Conservation (phyloP, 768 basidiomycete genomes). For the Hericium alpestre region DNA sequence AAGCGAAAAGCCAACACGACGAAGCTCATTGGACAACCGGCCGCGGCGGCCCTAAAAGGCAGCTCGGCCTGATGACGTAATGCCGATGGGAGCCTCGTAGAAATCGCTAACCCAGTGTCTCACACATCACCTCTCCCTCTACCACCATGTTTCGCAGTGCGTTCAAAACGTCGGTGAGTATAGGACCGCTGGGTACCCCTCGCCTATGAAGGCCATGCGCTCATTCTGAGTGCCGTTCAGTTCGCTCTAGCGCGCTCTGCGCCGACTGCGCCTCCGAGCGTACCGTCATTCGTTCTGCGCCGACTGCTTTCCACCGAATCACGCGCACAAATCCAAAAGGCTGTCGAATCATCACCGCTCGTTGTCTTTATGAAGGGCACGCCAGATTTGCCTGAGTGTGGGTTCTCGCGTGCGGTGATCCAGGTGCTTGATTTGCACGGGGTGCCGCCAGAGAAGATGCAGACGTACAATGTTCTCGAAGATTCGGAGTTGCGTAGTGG, state of each 20-base stretch:
- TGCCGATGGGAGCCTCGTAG: neutral
- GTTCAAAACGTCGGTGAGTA: slow-evolving; percentile 35
- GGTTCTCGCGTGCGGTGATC: slow-evolving; percentile 89
- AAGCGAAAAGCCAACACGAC: too few species aligned
- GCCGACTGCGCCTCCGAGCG: slow-evolving; percentile 3
- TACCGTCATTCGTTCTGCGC: slow-evolving; percentile 16
- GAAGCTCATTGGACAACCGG: too few species aligned
- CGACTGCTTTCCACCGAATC: slow-evolving; percentile 56
- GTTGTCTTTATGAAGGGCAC: slow-evolving; percentile 99
- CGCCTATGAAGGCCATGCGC: neutral
- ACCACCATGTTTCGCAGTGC: slow-evolving; percentile 35
- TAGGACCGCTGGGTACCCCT: neutral
- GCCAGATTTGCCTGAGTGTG: slow-evolving; percentile 77
- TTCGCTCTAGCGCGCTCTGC: slow-evolving; percentile 7
- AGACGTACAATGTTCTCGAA: slow-evolving; percentile 83
- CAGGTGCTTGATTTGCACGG: slow-evolving; percentile 83
- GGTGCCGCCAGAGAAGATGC: slow-evolving; percentile 70
- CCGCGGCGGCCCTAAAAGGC: neutral
- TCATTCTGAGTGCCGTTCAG: neutral
- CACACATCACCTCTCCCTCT: neutral
- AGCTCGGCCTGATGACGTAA: neutral
- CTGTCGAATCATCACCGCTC: slow-evolving; percentile 65
- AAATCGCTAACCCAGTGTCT: neutral
- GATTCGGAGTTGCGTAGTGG: slow-evolving; percentile 73
- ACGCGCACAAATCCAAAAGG: slow-evolving; percentile 56